A percentile compares a stretch with the other conserved stretches of the same genome.
These are phyloP conservation scores for Wickerhamiella infanticola DNA, from an alignment of 1,139 yeast species.

Conservation along the genomic window DNA sequence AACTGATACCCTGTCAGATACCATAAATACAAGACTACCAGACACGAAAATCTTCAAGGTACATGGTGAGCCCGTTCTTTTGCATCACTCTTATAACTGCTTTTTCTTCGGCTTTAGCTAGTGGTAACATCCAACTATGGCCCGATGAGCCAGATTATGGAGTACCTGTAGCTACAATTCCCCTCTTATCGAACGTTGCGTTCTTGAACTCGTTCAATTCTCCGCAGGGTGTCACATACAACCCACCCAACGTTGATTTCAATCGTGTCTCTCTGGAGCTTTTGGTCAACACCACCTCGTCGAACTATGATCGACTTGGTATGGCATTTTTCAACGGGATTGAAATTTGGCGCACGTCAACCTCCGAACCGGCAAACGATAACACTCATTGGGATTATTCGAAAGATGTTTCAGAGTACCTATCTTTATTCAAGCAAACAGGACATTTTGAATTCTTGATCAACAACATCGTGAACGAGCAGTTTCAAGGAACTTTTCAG, in stretches of 20 bases:
- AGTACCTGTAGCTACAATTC: slow-evolving; percentile 29
- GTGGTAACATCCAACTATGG: background rate
- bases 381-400: slow-evolving; percentile 29
- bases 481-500: slow-evolving; percentile 46
- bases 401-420: slow-evolving; percentile 52
- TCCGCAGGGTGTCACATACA: slow-evolving; percentile 33
- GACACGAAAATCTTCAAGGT: too few relatives aligned
- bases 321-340: slow-evolving; percentile 51
- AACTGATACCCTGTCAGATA: too few relatives aligned
- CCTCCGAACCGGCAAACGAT: slow-evolving; percentile 59
- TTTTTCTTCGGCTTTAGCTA: background rate
- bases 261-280: slow-evolving; percentile 49
- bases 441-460: slow-evolving; percentile 39
- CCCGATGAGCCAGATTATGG: slow-evolving; percentile 18
- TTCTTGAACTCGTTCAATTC: slow-evolving; percentile 48
- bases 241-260: slow-evolving; percentile 32
- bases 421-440: slow-evolving; percentile 32
- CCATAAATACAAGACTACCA: too few relatives aligned
- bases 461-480: slow-evolving; percentile 46
- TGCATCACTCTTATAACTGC: background rate
- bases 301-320: slow-evolving; percentile 65
- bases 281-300: slow-evolving; percentile 45
- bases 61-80: background rate
- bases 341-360: slow-evolving; percentile 78
- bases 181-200: slow-evolving; percentile 28